These are phyloP conservation scores for Penicillium flavigenum DNA, from an alignment of 495 filamentous ascomycete species.

Conservation along the genomic window DNA sequence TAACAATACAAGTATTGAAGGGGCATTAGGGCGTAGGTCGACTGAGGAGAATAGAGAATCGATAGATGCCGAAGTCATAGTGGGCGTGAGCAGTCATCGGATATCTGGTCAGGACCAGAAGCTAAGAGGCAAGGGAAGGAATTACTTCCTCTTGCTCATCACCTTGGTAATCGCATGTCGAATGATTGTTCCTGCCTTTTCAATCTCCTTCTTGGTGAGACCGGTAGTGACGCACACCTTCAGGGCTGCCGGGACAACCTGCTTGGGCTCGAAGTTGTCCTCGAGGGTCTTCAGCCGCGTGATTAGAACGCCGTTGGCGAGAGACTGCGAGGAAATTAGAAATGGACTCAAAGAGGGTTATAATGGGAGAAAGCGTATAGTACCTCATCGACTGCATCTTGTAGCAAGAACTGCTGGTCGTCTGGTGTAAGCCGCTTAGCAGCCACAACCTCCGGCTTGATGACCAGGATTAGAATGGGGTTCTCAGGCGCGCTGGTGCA, in stretches of 20 bases:
- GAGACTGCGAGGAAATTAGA: slow-evolving; percentile 46
- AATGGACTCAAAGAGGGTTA: slow-evolving; percentile 1
- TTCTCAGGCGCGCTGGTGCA: slow-evolving; percentile 84
- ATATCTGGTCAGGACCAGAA: slow-evolving; percentile 11
- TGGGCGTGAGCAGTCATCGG: slow-evolving; percentile 29
- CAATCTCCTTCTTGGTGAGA: slow-evolving; percentile 88
- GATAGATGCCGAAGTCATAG: slow-evolving; percentile 22
- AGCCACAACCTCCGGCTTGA: slow-evolving; percentile 80
- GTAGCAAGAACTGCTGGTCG: slow-evolving; percentile 82
- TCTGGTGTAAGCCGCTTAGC: slow-evolving; percentile 62
- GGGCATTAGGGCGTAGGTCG: slow-evolving; percentile 31
- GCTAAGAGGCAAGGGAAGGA: slow-evolving; percentile 9
- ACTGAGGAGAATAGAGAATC: slow-evolving; percentile 9
- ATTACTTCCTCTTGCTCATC: slow-evolving; percentile 53
- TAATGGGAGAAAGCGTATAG: slow-evolving; percentile 3
- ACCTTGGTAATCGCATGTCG: slow-evolving; percentile 94
- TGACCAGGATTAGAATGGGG: slow-evolving; percentile 77
- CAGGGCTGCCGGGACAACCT: slow-evolving; percentile 69
- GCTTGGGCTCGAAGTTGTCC: slow-evolving; percentile 60
- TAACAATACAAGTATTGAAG: slow-evolving; percentile 28
- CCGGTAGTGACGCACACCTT: slow-evolving; percentile 89
- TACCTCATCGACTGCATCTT: slow-evolving; percentile 94
- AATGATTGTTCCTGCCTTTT: slow-evolving; percentile 84
- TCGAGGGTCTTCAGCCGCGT: slow-evolving; percentile 79
- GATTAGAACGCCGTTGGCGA: slow-evolving; percentile 85